Evolutionary conservation across 768 basidiomycete species (phyloP), one percentile per base, ranked within the genome.

Genomic region (Sarcodon aspratus): DNA sequence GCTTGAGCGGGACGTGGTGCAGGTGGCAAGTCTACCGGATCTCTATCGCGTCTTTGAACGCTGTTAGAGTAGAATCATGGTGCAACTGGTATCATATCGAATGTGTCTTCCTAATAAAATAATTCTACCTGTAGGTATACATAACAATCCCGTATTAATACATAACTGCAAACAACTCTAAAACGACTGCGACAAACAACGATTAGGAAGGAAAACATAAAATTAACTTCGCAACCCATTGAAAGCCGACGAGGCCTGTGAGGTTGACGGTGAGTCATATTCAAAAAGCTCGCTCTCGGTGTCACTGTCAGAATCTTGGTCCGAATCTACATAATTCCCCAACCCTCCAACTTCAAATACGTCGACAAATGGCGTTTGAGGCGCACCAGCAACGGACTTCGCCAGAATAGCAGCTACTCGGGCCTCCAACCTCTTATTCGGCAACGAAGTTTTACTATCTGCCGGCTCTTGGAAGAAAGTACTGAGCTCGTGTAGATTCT

Each of bases 21-120:
- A 94, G 64, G 78, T 95, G 15, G 93, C 96, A 9, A 85, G 79
- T 62, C 65, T 98, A 38, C 92, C 92, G 1, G 91, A 94, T 54
- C 68, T 99, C 47, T 99, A 96, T 63, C 82, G 85, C 53, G 87
- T 97, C 0, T 99, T 98, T 58, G 94, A 98, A 66, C 67, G 94
- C 54, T 97, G 94, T 60, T 97, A 48, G 59, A 48, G 6, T 38
- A 18, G 13, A n/a, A 13, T 38, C 37, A 38, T 27, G 21, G 5
- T 27, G 21, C 21, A 27, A 27, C 2, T 27, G 5, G 21, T 27
- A 27, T 27, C 21, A 27, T 5, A 27, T 27, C 21, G 21, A 27
- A 27, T 27, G 21, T 27, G 21, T 27, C 21, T 27, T 27, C 21
- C 21, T 3, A 27, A 27, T 27, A 27, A 27, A 2, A 27, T 27